These are phyloP conservation scores for Biscogniauxia marginata DNA, from an alignment of 2,329 filamentous ascomycete genomes.

Conservation along the genomic window DNA sequence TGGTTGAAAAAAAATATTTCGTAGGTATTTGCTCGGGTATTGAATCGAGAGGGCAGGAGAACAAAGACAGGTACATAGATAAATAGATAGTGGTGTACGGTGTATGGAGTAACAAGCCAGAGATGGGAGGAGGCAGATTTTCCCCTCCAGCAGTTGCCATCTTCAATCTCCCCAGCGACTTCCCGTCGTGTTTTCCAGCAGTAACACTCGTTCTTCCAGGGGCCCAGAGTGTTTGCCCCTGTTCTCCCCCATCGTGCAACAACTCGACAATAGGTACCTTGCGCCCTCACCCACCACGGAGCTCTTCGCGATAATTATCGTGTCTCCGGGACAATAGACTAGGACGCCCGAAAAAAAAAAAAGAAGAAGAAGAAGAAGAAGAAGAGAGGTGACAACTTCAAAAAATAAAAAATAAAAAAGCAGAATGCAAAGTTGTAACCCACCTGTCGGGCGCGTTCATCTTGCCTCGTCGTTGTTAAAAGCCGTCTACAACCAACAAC, in stretches of 20 bases:
- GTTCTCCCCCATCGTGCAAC: too few relatives aligned
- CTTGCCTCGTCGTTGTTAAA: slow-evolving; percentile 19
- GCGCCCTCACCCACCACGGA: too few relatives aligned
- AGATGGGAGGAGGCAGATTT: background rate
- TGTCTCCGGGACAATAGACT: too few relatives aligned
- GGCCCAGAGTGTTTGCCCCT: background rate
- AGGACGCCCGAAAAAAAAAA: too few relatives aligned
- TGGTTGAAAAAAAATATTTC: slow-evolving; percentile 21
- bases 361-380: background rate
- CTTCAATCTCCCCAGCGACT: background rate
- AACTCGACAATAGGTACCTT: too few relatives aligned
- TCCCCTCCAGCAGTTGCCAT: background rate
- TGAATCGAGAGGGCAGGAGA: background rate
- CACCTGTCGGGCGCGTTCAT: slow-evolving; percentile 60
- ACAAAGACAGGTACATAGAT: background rate
- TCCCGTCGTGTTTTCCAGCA: background rate
- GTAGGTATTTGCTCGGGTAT: background rate
- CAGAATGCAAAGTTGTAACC: slow-evolving; percentile 26
- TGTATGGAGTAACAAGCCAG: background rate
- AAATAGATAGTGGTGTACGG: background rate
- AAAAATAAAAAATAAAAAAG: background rate
- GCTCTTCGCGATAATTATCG: too few relatives aligned
- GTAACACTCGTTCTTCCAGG: background rate
- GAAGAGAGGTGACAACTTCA: background rate
- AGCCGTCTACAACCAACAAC: background rate